These are phyloP conservation scores for Mimosa bimucronata DNA, from an alignment of 306 rosid genomes.

Conservation along the genomic window DNA sequence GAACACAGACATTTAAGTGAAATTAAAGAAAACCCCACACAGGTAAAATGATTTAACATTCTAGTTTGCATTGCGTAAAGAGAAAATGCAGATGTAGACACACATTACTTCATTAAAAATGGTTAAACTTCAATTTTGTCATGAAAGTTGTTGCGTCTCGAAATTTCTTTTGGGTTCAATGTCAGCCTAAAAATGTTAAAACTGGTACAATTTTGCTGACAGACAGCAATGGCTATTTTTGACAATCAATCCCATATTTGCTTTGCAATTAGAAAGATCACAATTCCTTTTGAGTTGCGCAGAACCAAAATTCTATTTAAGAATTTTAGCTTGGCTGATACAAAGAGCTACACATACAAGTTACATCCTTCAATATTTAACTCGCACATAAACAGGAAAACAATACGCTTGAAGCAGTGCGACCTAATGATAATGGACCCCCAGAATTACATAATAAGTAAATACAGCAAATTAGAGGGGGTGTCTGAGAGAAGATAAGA, in stretches of 20 bases:
- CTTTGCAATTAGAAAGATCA: background rate
- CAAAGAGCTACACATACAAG: slow-evolving; percentile 13
- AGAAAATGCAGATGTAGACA: background rate
- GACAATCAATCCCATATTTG: no score
- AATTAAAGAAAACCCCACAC: background rate
- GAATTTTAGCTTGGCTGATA: background rate
- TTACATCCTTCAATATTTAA: slow-evolving; percentile 20
- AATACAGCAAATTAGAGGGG: background rate
- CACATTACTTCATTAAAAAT: no score
- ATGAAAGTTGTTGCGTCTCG: no score
- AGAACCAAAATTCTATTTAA: background rate
- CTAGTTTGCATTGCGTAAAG: background rate
- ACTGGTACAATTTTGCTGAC: no score
- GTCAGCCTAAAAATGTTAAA: no score
- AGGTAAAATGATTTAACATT: background rate
- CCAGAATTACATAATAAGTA: background rate
- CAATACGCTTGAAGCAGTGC: background rate
- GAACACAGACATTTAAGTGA: background rate
- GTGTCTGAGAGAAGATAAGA: no score
- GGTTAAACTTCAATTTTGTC: no score
- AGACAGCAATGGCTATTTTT: no score
- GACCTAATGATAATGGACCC: background rate
- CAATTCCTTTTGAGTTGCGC: background rate
- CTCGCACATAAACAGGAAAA: background rate
- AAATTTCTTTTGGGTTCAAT: no score